phyloP scores from a whole-genome alignment of 2,329 filamentous ascomycete genomes.

The Cadophora sp. region DNA sequence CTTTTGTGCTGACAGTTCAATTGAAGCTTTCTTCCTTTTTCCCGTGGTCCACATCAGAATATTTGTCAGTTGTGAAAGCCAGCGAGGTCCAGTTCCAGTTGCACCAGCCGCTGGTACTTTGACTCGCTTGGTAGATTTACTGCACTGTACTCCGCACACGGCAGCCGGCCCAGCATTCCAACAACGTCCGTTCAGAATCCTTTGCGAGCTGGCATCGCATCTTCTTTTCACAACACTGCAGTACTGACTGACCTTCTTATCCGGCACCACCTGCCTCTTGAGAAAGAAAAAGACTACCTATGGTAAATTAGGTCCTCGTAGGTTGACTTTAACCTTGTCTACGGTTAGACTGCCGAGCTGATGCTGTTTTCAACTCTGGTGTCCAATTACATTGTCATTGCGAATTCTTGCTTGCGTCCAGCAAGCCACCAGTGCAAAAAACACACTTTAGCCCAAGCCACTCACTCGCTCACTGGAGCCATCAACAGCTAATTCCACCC shows the following conservation, averaged over 20 bases:
- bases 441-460: background rate
- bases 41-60: no score
- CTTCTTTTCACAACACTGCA: background rate
- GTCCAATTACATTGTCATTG: constrained; percentile 5
- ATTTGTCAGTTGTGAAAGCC: no score
- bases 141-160: background rate
- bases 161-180: background rate
- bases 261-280: background rate
- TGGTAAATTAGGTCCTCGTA: no score
- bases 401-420: background rate
- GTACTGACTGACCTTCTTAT: background rate
- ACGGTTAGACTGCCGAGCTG: background rate
- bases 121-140: background rate
- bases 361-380: background rate
- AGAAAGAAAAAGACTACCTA: background rate
- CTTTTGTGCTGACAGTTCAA: no score
- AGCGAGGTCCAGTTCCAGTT: background rate
- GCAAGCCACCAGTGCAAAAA: background rate
- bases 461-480: background rate
- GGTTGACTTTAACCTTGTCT: background rate
- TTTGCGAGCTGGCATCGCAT: background rate
- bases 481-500: constrained; percentile 2
- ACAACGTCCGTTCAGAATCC: background rate
- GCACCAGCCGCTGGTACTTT: background rate
- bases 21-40: no score